These are phyloP conservation scores for Rhododendron ovatum DNA, from an alignment of 148 eudicot genomes.

Conservation along the genomic window DNA sequence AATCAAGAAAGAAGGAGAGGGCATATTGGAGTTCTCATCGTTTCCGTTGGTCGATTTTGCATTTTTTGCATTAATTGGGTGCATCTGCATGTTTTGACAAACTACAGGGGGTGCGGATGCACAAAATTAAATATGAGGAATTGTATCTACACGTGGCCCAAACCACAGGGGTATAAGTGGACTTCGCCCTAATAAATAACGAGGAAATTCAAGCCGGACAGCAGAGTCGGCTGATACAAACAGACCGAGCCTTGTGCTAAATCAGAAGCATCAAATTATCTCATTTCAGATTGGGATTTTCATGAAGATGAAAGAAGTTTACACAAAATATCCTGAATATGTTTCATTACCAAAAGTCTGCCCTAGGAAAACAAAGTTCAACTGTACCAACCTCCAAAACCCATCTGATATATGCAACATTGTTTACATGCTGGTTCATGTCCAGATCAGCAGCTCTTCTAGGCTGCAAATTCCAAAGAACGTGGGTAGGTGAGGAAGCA, in stretches of 20 bases:
- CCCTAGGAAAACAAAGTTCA: not conserved
- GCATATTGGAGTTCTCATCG: too few species aligned
- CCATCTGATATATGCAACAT: slow-evolving; percentile 98
- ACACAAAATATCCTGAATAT: not conserved
- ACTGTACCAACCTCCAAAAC: slow-evolving; percentile 67
- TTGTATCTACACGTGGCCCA: too few species aligned
- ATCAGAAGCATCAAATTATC: not conserved
- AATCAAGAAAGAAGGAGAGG: too few species aligned
- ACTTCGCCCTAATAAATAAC: too few species aligned
- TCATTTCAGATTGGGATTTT: not conserved
- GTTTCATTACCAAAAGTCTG: not conserved
- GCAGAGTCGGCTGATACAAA: not conserved
- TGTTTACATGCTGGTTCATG: slow-evolving; percentile 97
- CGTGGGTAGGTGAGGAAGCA: slow-evolving; percentile 7
- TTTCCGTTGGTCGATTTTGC: too few species aligned
- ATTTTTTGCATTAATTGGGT: too few species aligned
- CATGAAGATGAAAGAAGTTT: not conserved
- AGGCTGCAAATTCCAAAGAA: slow-evolving; percentile 50
- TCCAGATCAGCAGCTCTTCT: slow-evolving; percentile 95
- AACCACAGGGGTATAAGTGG: too few species aligned
- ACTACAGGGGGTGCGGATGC: too few species aligned
- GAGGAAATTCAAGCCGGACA: not conserved
- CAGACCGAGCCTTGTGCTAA: not conserved
- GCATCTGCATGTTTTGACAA: too few species aligned
- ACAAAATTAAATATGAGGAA: too few species aligned